Evolutionary conservation across 768 basidiomycete species (phyloP).

Genomic region (Lactarius deliciosus): DNA sequence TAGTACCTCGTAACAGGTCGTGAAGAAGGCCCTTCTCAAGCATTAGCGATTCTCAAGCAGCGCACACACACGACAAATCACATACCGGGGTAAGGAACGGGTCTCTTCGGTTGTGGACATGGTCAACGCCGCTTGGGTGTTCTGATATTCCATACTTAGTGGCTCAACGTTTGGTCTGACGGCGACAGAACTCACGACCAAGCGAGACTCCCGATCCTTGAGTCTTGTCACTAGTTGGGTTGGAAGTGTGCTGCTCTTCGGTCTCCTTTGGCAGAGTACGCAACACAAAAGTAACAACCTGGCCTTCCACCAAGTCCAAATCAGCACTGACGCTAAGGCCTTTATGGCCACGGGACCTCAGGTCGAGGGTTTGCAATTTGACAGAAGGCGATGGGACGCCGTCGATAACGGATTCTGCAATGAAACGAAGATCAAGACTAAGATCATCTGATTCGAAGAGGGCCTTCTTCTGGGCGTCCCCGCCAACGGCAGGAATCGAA

Average conservation of each 20-base stretch:
- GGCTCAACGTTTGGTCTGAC: background rate
- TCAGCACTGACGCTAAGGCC: slow-evolving; percentile 62
- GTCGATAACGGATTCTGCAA: slow-evolving; percentile 57
- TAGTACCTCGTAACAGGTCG: slow-evolving; percentile 64
- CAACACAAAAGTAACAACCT: slow-evolving; percentile 86
- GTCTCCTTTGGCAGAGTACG: slow-evolving; percentile 58
- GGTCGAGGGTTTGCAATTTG: slow-evolving; percentile 58
- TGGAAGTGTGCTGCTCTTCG: slow-evolving; percentile 31
- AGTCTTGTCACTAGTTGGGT: slow-evolving; percentile 43
- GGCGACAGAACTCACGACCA: slow-evolving; percentile 37
- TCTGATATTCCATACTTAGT: slow-evolving; percentile 32
- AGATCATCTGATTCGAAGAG: slow-evolving; percentile 60
- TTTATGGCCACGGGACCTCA: slow-evolving; percentile 69
- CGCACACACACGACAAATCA: background rate
- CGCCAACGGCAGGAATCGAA: slow-evolving; percentile 37
- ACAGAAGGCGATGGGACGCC: slow-evolving; percentile 53
- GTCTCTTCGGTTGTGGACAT: slow-evolving; percentile 57
- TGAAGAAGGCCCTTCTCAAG: slow-evolving; percentile 52
- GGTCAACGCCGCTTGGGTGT: slow-evolving; percentile 46
- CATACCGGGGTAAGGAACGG: slow-evolving; percentile 66
- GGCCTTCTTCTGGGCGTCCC: slow-evolving; percentile 50
- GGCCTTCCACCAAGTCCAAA: slow-evolving; percentile 75
- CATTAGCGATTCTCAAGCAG: background rate
- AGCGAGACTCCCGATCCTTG: slow-evolving; percentile 47
- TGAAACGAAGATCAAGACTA: slow-evolving; percentile 73